Conservation (phyloP, 1,284 basidiomycete genomes). For the Pisolithus thermaeus region DNA sequence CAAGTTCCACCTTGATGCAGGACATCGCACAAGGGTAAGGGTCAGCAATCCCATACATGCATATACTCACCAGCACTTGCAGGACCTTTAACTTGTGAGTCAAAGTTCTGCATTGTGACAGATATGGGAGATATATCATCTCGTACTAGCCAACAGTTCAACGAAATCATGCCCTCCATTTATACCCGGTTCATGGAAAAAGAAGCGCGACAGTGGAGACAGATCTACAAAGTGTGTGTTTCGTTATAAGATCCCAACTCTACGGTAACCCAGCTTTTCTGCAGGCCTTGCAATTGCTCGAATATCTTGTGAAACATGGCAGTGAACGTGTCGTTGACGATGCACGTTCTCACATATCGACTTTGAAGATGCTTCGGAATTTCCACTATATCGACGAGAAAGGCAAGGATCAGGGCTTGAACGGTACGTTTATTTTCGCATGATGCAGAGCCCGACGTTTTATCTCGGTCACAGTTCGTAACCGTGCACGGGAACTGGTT, state of each 20-base stretch:
- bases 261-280: conserved; percentile 1
- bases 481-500: conserved; percentile 88
- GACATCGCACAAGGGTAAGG: conserved; percentile 94
- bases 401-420: conserved; percentile 98
- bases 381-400: conserved; percentile 99
- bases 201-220: conserved; percentile 96
- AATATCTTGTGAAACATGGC: conserved; percentile 97
- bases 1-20: conserved; percentile 97
- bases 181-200: conserved; percentile 96
- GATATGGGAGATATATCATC: background rate
- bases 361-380: conserved; percentile 95
- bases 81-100: conserved; percentile 91
- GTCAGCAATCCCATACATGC: background rate
- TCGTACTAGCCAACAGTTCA: conserved; percentile 83
- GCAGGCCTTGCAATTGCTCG: conserved; percentile 87
- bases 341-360: conserved; percentile 89
- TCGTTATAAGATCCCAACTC: background rate
- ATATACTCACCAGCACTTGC: conserved; percentile 9
- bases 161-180: conserved; percentile 99
- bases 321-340: conserved; percentile 98
- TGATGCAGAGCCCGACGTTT: background rate
- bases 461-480: conserved; percentile 67
- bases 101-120: background rate
- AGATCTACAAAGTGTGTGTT: conserved; percentile 89
- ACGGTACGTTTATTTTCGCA: conserved; percentile 51